phyloP scores from a whole-genome alignment of 2,329 filamentous ascomycete species.

The Rasamsonia emersonii region DNA sequence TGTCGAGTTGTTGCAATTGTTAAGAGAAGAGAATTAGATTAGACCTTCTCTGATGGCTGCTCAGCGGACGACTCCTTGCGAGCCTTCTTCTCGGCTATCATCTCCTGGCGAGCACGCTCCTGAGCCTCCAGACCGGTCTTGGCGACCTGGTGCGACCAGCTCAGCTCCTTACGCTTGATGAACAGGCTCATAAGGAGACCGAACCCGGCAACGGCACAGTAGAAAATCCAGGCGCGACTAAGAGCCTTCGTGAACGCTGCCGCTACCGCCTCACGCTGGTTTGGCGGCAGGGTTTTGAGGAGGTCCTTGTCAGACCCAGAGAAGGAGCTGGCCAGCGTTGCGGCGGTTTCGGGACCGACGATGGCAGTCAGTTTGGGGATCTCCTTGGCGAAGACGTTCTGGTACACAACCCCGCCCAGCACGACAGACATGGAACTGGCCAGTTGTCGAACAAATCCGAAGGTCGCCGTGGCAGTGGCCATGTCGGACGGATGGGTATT shows the following conservation, averaged over 20 bases:
- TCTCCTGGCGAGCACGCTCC: conserved; percentile 33
- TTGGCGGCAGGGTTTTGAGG: conserved; percentile 22
- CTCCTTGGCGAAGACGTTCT: conserved; percentile 29
- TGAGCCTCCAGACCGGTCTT: conserved; percentile 39
- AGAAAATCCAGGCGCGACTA: conserved; percentile 45
- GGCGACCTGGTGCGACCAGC: conserved; percentile 32
- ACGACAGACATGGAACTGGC: conserved; percentile 51
- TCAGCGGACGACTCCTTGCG: conserved; percentile 2
- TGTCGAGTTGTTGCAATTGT: no score
- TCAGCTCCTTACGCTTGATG: conserved; percentile 30
- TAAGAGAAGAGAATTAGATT: no score
- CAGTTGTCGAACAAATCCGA: conserved; percentile 52
- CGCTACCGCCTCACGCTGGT: conserved; percentile 31
- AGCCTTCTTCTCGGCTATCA: conserved; percentile 16
- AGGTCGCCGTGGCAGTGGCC: conserved; percentile 55
- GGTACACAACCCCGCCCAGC: conserved; percentile 45
- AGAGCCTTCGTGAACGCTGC: conserved; percentile 35
- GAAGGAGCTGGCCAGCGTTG: conserved; percentile 20
- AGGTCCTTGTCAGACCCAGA: conserved; percentile 27
- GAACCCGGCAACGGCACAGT: conserved; percentile 27
- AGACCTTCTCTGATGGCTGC: neutral
- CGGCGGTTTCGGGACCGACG: conserved; percentile 22
- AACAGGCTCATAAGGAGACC: conserved; percentile 34
- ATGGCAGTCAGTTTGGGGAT: conserved; percentile 17
- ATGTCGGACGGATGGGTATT: conserved; percentile 53